Conservation (phyloP, 2,329 filamentous ascomycete species). For the Fusarium subtropicale region DNA sequence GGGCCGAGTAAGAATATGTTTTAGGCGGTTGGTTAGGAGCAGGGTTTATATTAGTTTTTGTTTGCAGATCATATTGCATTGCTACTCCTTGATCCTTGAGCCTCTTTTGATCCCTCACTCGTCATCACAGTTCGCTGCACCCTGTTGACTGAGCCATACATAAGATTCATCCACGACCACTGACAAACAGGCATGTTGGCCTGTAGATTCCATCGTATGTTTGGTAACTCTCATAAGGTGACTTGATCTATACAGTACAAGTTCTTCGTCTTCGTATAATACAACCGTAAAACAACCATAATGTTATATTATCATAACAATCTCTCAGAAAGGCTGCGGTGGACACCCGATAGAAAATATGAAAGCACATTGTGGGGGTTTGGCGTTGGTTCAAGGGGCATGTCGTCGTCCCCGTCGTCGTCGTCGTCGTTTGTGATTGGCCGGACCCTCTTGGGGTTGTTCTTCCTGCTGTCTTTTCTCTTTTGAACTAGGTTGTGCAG, state of each 20-base stretch:
- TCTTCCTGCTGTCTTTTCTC: constrained; percentile 3
- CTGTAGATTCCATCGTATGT: background rate
- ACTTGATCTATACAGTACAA: background rate
- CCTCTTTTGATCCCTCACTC: background rate
- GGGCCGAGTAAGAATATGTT: constrained; percentile 5
- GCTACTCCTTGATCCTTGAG: background rate
- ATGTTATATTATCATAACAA: background rate
- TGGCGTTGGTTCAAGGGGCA: background rate
- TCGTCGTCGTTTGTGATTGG: background rate
- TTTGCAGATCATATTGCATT: background rate
- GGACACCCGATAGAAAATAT: too few species aligned
- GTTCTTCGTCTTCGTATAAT: background rate
- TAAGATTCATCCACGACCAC: background rate
- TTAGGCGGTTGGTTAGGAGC: background rate
- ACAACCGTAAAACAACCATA: background rate
- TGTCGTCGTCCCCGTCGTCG: background rate
- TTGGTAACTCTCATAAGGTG: background rate
- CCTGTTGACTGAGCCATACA: background rate
- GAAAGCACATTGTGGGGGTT: background rate
- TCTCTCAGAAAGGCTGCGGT: background rate
- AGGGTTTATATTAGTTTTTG: background rate
- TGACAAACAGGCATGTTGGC: background rate
- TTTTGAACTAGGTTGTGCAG: background rate
- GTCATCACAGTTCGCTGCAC: background rate
- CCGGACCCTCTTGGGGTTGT: background rate